phyloP scores from a whole-genome alignment of 768 basidiomycete genomes.

The Rubroboletus satanas region DNA sequence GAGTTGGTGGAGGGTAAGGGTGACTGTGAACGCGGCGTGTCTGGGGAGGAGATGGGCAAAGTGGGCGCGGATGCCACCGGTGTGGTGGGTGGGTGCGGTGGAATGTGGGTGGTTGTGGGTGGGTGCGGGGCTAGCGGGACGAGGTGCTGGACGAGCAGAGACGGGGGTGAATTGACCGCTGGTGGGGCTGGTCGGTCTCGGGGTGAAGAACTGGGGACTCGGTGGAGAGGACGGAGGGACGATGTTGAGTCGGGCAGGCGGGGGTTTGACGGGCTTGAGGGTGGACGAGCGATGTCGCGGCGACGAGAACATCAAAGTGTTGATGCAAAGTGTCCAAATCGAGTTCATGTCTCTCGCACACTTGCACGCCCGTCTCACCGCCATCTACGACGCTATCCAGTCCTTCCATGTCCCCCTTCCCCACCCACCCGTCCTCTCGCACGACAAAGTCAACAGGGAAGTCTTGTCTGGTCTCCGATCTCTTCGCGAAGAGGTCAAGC shows the following conservation, averaged over 20 bases:
- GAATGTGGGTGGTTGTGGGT: neutral
- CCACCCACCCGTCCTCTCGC: slow-evolving; percentile 31
- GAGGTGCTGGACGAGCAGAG: neutral
- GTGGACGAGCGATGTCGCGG: slow-evolving; percentile 23
- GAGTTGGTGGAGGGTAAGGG: slow-evolving; percentile 61
- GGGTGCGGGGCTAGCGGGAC: slow-evolving; percentile 2
- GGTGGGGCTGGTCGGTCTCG: neutral
- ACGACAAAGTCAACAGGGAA: slow-evolving; percentile 6
- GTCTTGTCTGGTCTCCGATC: slow-evolving; percentile 39
- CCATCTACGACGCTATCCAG: slow-evolving; percentile 2
- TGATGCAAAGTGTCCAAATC: neutral
- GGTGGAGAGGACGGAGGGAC: neutral
- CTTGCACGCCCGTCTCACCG: neutral
- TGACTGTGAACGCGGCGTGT: slow-evolving; percentile 63
- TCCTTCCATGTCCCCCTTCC: slow-evolving; percentile 20
- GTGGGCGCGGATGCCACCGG: slow-evolving; percentile 47
- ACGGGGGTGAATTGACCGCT: neutral
- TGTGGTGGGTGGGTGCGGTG: neutral
- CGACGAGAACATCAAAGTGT: neutral
- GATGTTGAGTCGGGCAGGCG: neutral
- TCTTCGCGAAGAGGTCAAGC: slow-evolving; percentile 39
- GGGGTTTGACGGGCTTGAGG: slow-evolving; percentile 3
- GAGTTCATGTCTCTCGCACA: neutral
- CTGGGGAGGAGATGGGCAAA: slow-evolving; percentile 58
- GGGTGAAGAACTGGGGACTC: neutral